Conservation (phyloP, 805 yeast genomes). For the Candida vartiovaarae region DNA sequence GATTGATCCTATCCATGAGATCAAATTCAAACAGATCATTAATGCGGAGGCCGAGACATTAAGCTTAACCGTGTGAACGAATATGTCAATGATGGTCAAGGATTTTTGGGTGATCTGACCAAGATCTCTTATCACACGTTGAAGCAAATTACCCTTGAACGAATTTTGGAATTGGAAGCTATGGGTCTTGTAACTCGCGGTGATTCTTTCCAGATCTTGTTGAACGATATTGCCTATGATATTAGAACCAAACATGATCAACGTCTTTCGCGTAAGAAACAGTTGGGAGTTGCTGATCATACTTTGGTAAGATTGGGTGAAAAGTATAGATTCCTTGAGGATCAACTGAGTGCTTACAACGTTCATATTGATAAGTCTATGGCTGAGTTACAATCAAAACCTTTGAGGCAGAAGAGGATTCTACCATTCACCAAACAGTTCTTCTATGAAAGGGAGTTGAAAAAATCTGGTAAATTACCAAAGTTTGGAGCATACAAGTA, state of each 20-base stretch:
- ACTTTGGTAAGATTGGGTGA: constrained; percentile 39
- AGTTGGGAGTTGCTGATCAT: constrained; percentile 36
- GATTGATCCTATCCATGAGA: constrained; percentile 64
- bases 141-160: constrained; percentile 68
- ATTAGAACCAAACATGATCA: constrained; percentile 52
- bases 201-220: constrained; percentile 67
- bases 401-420: constrained; percentile 25
- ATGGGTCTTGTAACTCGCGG: constrained; percentile 56
- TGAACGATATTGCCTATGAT: constrained; percentile 81
- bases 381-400: constrained; percentile 39
- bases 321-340: constrained; percentile 36
- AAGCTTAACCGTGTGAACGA: constrained; percentile 32
- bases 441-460: constrained; percentile 65
- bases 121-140: constrained; percentile 59
- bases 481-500: constrained; percentile 74
- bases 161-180: constrained; percentile 67
- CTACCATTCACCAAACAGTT: constrained; percentile 66
- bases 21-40: constrained; percentile 49
- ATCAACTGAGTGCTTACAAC: constrained; percentile 35
- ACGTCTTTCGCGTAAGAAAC: constrained; percentile 39
- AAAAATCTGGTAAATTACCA: constrained; percentile 58
- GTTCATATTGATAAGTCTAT: constrained; percentile 44
- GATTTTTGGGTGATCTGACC: constrained; percentile 44
- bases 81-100: constrained; percentile 34
- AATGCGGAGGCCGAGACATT: constrained; percentile 34